These are phyloP conservation scores for Protomyces inouyei DNA, from an alignment of 1,139 yeast species.

Conservation along the genomic window DNA sequence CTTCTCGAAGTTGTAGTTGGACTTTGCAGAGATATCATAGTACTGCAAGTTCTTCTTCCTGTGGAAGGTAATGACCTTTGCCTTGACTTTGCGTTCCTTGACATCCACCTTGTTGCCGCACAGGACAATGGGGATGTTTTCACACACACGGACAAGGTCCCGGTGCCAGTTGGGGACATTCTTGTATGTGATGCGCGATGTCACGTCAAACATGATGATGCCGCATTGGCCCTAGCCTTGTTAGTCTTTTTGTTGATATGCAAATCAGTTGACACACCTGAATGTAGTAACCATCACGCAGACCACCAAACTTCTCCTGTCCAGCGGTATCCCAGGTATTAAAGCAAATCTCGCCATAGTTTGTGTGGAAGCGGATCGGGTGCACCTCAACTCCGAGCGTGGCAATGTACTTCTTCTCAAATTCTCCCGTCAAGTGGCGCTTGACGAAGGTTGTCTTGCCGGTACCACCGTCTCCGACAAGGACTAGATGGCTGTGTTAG, in stretches of 20 bases:
- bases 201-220: conserved; percentile 99
- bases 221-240: conserved; percentile 83
- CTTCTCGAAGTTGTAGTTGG: conserved; percentile 99
- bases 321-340: conserved; percentile 99
- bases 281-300: conserved; percentile 98
- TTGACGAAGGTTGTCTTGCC: conserved; percentile 99
- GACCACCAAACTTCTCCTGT: conserved; percentile 99
- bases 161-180: conserved; percentile 98
- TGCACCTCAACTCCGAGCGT: conserved; percentile 99
- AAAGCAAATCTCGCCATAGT: conserved; percentile 96
- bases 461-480: conserved; percentile 65
- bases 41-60: conserved; percentile 96
- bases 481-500: conserved; percentile 2
- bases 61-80: conserved; percentile 99
- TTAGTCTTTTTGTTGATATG: conserved; percentile 27
- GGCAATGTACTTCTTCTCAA: conserved; percentile 89
- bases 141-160: conserved; percentile 98
- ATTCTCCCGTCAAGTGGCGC: conserved; percentile 95
- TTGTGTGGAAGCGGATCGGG: conserved; percentile 97
- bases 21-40: conserved; percentile 98
- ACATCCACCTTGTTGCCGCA: conserved; percentile 99
- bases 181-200: conserved; percentile 98
- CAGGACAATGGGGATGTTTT: conserved; percentile 96
- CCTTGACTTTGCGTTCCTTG: conserved; percentile 99
- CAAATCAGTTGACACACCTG: conserved; percentile 40